A percentile compares a stretch with the other conserved stretches of the same genome.
Conservation (phyloP, 306 rosid genomes). For the Quillaja saponaria region DNA sequence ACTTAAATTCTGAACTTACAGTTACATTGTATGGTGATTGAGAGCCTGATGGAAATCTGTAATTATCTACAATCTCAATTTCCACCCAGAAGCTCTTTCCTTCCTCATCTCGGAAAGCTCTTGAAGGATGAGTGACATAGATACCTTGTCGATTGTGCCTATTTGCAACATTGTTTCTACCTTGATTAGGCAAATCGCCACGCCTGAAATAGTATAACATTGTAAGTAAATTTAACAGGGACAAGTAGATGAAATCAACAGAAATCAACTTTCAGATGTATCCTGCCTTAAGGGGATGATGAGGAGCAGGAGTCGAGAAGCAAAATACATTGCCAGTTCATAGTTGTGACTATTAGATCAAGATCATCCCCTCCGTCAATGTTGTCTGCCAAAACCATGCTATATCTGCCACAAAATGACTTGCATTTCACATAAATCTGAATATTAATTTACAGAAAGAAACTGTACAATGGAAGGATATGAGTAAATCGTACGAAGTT, state of each 20-base stretch:
- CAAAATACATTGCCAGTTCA: constrained; percentile 98
- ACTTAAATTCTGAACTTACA: constrained; percentile 42
- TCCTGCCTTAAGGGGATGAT: constrained; percentile 92
- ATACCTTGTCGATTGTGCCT: constrained; percentile 81
- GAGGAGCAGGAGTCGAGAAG: constrained; percentile 87
- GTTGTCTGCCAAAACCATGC: constrained; percentile 98
- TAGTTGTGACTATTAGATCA: constrained; percentile 89
- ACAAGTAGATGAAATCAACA: too few species aligned
- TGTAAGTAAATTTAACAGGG: constrained; percentile 11
- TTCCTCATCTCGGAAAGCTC: constrained; percentile 97
- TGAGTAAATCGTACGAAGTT: constrained; percentile 78
- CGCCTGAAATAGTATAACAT: constrained; percentile 52
- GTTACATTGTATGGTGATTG: constrained; percentile 93
- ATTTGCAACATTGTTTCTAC: constrained; percentile 74
- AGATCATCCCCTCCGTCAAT: constrained; percentile 99
- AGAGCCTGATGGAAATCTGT: constrained; percentile 85
- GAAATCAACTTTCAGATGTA: constrained; percentile 30
- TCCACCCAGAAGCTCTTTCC: constrained; percentile 94
- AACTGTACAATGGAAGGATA: constrained; percentile 19
- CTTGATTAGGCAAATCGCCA: constrained; percentile 83
- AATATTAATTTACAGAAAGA: constrained; percentile 25
- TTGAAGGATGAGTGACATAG: constrained; percentile 72
- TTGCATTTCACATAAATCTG: constrained; percentile 2
- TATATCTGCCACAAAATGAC: constrained; percentile 66
- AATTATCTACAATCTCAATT: constrained; percentile 74